A percentile compares a stretch with the other conserved stretches of the same genome.
Conservation (phyloP, 495 filamentous ascomycete genomes). For the Apiosordaria backusii region DNA sequence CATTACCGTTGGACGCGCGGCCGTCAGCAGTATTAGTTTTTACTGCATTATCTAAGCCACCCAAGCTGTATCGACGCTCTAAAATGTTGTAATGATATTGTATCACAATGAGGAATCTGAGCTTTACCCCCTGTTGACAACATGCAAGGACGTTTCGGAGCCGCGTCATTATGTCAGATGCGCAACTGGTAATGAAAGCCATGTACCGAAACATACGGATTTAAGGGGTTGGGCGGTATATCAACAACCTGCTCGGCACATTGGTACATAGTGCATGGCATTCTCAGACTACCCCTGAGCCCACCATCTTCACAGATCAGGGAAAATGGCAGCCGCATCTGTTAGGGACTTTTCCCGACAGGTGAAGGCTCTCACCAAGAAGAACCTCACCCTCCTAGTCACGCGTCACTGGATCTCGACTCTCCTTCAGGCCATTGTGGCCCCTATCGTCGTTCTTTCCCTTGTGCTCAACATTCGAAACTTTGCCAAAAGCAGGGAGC, state of each 20-base stretch:
- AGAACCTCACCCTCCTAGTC: conserved; percentile 23
- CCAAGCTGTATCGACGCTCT: background rate
- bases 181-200: background rate
- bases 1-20: background rate
- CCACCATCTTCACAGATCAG: background rate
- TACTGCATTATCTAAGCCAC: background rate
- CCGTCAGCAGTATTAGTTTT: background rate
- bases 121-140: background rate
- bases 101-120: background rate
- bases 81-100: background rate
- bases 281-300: background rate
- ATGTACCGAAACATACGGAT: background rate
- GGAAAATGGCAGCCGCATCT: conserved; percentile 1
- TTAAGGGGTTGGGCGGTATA: background rate
- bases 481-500: conserved; percentile 27
- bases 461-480: conserved; percentile 36
- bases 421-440: conserved; percentile 52
- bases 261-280: background rate
- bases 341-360: conserved; percentile 10
- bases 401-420: conserved; percentile 24
- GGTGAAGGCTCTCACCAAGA: conserved; percentile 20
- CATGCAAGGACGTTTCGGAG: background rate
- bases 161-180: background rate
- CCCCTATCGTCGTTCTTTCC: conserved; percentile 60
- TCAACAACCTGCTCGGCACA: background rate